Evolutionary conservation across 352 stramenopile genomes (phyloP), one percentile per base, ranked within the genome.

Genomic region (Thalassiosira oceanica): DNA sequence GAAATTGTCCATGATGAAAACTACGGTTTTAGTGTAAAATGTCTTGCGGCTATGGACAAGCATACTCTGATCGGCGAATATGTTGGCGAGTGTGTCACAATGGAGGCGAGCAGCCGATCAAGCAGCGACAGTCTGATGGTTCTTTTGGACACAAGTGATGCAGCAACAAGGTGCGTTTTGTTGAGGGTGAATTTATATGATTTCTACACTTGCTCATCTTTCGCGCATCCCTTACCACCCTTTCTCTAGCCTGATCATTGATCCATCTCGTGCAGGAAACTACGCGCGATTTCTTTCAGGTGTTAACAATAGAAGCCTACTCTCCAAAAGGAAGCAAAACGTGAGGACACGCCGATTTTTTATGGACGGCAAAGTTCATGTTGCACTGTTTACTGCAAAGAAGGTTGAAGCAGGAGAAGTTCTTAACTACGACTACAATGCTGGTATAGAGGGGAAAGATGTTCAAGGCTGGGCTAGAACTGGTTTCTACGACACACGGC

Each of bases 391-490:
- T 29, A 69, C 72, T 10, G 67, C 53, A 10, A 68, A 45, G 37
- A 46, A 48, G n/a, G 49, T 82, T 28, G 48, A 74, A 7, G 37
- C 54, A 11, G 72, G 72, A 28, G 72, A 78, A 37, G 74, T 67
- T 48, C 46, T 82, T 8, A 46, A 67, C n/a, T 82, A 82, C 51
- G 72, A 82, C 60, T 82, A 82, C 37, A 82, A 82, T 56, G 65
- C 66, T 29, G 72, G 72, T 26, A 58, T 62, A 7, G 36, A 69
- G 20, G 65, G 60, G 8, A 67, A 78, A 57, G 51, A 45, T 42
- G 52, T 61, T 3, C 57, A 68, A 31, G 20, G 74, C 29, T 70
- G 53, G 60, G 41, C 54, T 23, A 58, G 69, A 52, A 29, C 41
- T 28, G 72, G 72, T 7, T 82, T 82, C 50, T 82, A 82, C 62